Evolutionary conservation across 176 grass and related monocot genomes (phyloP).

Genomic region (Melocanna baccifera): DNA sequence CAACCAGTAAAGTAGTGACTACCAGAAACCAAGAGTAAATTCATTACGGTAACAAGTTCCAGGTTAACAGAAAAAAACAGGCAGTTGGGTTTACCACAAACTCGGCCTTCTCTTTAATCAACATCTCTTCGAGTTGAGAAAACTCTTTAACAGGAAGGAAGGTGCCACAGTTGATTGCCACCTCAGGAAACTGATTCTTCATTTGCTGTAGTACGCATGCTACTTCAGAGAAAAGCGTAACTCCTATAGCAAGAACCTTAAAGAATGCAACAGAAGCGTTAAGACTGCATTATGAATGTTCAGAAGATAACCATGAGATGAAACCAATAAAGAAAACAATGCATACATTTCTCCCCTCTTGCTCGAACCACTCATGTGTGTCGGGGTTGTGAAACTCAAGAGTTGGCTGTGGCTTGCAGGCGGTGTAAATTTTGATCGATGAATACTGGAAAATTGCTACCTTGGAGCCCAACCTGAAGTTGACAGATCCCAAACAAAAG

Average conservation of each 20-base stretch:
- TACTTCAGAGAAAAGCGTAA: conserved; percentile 65
- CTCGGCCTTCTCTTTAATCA: conserved; percentile 54
- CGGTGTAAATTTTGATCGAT: conserved; percentile 68
- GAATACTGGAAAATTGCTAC: conserved; percentile 90
- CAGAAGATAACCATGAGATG: conserved; percentile 9
- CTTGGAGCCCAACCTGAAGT: conserved; percentile 78
- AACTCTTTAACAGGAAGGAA: conserved; percentile 47
- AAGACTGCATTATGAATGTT: neutral
- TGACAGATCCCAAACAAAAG: neutral
- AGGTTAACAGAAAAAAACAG: neutral
- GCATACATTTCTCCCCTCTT: conserved; percentile 70
- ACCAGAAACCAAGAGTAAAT: neutral
- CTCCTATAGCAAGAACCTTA: conserved; percentile 70
- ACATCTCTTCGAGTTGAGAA: conserved; percentile 61
- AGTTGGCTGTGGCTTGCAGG: conserved; percentile 63
- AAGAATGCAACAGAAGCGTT: conserved; percentile 30
- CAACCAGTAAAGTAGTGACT: neutral
- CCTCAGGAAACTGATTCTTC: conserved; percentile 37
- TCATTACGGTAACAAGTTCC: neutral
- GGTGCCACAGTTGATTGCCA: conserved; percentile 12
- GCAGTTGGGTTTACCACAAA: conserved; percentile 54
- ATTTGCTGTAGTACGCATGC: conserved; percentile 40
- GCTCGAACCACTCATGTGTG: conserved; percentile 55
- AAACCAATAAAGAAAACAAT: neutral
- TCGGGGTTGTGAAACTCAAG: conserved; percentile 67